Base-by-base conservation (phyloP, 1,139 yeast species). In the Diutina neorugosa region DNA sequence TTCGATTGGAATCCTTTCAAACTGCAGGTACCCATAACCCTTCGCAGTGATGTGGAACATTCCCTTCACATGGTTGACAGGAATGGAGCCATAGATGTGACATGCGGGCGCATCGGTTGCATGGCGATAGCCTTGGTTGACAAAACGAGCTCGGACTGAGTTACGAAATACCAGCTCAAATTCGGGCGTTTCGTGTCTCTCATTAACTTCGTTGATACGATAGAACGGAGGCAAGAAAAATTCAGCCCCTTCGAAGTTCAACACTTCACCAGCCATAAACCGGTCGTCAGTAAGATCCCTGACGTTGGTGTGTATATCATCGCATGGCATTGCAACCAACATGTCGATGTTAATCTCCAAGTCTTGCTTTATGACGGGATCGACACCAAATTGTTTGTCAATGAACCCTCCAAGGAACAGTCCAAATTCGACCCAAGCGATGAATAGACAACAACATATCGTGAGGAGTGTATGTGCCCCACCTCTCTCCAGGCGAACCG, bases 351-450 rank as follows among this genome's bases (percentile, higher is more conserved):
- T 91, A 52, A 93, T 76, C 48, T 77, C 77, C 57, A 90, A 75
- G 41, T 78, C 78, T 52, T 80, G 79, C 51, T 79, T 76, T 12
- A 89, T 69, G n/a, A 70, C 69, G 54, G 79, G 78, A 60, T 84
- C 89, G 4, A 93, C 94, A 1, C 76, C 70, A 65, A 88, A 93
- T 61, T 84, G 87, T 59, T 85, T 87, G 60, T 84, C 90, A 18
- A 86, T 80, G 57, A 78, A 78, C 2, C 97, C 98, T 48, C 95
- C 96, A 55, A 91, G 71, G 64, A 76, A 88, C 8, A 87, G 86
- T 8, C 97, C 96, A 51, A 90, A 69, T 64, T 90, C 95, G n/a
- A 87, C 79, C 89, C 96, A 90, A 14, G 87, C 66, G 49, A 91
- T 71, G 62, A 89, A 80, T 16, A 89, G 62, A 25, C 85, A 78